Percentiles rank a stretch among this genome's conserved stretches.
phyloP scores from a whole-genome alignment of 2,329 filamentous ascomycete genomes.

The Sarocladiaceae sp. region DNA sequence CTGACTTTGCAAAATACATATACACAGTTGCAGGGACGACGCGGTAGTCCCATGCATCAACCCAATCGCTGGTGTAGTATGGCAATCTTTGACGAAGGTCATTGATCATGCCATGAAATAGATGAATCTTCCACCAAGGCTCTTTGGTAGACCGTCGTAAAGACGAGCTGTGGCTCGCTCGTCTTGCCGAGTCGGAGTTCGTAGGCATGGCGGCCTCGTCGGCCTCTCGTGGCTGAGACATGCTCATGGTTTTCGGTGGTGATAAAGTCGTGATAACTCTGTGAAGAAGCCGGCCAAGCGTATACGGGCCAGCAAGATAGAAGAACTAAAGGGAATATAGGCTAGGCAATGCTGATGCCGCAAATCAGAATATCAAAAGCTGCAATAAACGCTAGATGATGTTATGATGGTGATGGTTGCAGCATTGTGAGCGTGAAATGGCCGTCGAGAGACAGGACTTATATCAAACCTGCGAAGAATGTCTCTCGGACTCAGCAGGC shows the following conservation, averaged over 20 bases:
- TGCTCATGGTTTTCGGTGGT: background rate
- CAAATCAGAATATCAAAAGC: background rate
- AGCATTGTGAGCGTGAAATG: background rate
- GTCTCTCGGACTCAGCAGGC: background rate
- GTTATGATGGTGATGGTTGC: background rate
- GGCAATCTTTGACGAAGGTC: conserved; percentile 72
- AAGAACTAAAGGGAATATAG: too few species aligned
- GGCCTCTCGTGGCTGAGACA: background rate
- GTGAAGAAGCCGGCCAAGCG: background rate
- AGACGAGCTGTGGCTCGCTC: background rate
- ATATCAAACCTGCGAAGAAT: too few species aligned
- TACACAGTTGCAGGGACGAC: conserved; percentile 84
- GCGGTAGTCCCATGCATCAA: conserved; percentile 85
- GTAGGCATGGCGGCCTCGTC: conserved; percentile 3
- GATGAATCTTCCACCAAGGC: conserved; percentile 68
- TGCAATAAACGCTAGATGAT: background rate
- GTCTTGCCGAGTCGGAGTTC: background rate
- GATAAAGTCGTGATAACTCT: background rate
- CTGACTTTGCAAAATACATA: conserved; percentile 93
- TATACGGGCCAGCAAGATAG: background rate
- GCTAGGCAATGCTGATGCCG: background rate
- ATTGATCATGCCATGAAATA: conserved; percentile 76
- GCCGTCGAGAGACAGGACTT: background rate
- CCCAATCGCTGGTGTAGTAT: conserved; percentile 79
- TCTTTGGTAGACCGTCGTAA: conserved; percentile 12